Evolutionary conservation across 805 yeast genomes (phyloP).

Genomic region (Torulaspora microellipsoides): DNA sequence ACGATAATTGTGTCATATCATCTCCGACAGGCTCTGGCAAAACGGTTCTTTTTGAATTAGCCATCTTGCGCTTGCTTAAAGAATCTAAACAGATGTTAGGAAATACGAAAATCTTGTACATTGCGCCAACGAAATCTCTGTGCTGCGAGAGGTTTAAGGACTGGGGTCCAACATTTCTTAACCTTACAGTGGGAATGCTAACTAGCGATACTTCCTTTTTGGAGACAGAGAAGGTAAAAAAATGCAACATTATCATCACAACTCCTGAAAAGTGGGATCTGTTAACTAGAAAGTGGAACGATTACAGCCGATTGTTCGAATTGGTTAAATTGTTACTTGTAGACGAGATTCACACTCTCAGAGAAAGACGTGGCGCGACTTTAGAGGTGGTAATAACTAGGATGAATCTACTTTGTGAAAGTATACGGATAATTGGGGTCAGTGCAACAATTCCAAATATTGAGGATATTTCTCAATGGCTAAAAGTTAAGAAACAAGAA

Average conservation of each 20-base stretch:
- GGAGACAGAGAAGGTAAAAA: constrained; percentile 44
- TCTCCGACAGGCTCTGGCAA: constrained; percentile 62
- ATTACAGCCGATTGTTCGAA: constrained; percentile 38
- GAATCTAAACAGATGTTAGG: constrained; percentile 5
- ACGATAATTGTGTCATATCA: constrained; percentile 44
- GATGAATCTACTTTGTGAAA: constrained; percentile 39
- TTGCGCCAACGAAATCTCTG: constrained; percentile 59
- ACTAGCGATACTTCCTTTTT: constrained; percentile 50
- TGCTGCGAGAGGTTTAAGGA: constrained; percentile 47
- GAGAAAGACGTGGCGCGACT: constrained; percentile 46
- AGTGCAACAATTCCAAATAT: constrained; percentile 55
- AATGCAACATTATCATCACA: constrained; percentile 49
- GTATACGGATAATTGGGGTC: constrained; percentile 42
- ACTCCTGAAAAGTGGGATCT: constrained; percentile 65
- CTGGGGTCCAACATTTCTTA: constrained; percentile 43
- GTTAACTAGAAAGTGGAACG: constrained; percentile 48
- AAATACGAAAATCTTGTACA: constrained; percentile 38
- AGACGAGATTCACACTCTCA: constrained; percentile 47
- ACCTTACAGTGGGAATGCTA: constrained; percentile 44
- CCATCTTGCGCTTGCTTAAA: constrained; percentile 39
- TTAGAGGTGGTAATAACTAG: constrained; percentile 46
- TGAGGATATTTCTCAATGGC: constrained; percentile 45
- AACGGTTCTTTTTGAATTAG: constrained; percentile 51
- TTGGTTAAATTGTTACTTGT: constrained; percentile 42
- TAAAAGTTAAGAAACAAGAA: constrained; percentile 25